A percentile compares a stretch with the other conserved stretches of the same genome.
These are phyloP conservation scores for Solanum chmielewskii DNA, from an alignment of 257 asterid species.

Conservation along the genomic window DNA sequence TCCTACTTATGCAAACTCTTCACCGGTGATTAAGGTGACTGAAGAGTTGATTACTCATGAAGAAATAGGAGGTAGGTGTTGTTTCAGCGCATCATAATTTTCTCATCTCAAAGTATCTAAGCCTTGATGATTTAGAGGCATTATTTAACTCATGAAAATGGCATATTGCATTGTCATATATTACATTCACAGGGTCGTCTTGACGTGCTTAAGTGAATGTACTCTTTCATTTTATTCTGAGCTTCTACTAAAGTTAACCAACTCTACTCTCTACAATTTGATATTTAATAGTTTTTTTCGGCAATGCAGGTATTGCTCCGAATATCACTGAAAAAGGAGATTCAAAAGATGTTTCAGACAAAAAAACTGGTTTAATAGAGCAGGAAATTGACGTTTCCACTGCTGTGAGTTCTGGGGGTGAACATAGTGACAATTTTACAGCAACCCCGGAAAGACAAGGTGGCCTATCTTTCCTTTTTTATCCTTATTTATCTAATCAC, in stretches of 20 bases:
- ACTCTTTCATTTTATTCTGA: background rate
- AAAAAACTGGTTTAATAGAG: constrained; percentile 15
- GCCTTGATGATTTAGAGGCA: background rate
- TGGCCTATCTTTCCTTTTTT: background rate
- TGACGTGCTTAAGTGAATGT: background rate
- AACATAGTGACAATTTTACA: constrained; percentile 11
- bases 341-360: constrained; percentile 18
- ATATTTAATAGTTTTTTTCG: background rate
- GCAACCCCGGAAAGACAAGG: constrained; percentile 28
- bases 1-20: background rate
- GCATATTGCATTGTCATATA: background rate
- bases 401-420: constrained; percentile 13
- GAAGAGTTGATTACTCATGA: background rate
- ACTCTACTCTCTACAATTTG: background rate
- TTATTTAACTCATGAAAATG: background rate
- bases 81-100: background rate
- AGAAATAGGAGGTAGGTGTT: background rate
- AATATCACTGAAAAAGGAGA: constrained; percentile 14
- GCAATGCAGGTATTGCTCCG: constrained; percentile 13
- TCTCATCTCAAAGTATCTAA: background rate
- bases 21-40: background rate
- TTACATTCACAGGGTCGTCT: background rate
- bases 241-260: background rate
- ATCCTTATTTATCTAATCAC: background rate
- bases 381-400: constrained; percentile 13